Percentiles rank a stretch among this genome's conserved stretches.
These are phyloP conservation scores for Eimeria zaria DNA, from an alignment of 169 alveolate species.

Conservation along the genomic window DNA sequence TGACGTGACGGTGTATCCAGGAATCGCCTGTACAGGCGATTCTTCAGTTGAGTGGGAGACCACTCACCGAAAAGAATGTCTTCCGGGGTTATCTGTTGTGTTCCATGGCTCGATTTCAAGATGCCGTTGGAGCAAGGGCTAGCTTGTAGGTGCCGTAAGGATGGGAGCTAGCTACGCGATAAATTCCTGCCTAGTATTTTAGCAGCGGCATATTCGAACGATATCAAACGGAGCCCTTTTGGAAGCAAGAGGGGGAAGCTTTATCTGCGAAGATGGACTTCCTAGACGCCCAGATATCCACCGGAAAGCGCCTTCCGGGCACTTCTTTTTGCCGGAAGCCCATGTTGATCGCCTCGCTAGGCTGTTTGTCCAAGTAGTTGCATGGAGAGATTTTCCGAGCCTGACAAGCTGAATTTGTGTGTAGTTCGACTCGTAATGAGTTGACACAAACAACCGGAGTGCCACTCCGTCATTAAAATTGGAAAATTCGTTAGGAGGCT, in stretches of 20 bases:
- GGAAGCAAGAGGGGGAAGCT: not conserved
- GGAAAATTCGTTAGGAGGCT: not conserved
- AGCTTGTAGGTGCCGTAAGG: not conserved
- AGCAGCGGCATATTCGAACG: conserved; percentile 20
- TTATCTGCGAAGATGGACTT: not conserved
- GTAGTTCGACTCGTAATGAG: not conserved
- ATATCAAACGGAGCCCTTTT: not conserved
- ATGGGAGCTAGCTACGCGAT: not conserved
- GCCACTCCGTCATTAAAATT: not conserved
- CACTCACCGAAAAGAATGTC: not conserved
- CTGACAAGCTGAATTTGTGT: not conserved
- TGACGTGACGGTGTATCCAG: not conserved
- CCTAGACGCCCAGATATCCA: conserved; percentile 1
- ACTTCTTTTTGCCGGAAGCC: not conserved
- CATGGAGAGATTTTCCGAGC: not conserved
- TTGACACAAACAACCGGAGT: not conserved
- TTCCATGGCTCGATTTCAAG: not conserved
- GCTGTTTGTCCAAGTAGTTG: not conserved
- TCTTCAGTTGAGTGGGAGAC: not conserved
- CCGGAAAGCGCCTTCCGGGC: not conserved
- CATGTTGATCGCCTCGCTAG: not conserved
- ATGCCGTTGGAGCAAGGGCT: not conserved
- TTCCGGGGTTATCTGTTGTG: not conserved
- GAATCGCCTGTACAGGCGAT: not conserved
- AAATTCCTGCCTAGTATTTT: not conserved